These are phyloP conservation scores for Polyporus tsugae DNA, from an alignment of 1,284 basidiomycete genomes.

Conservation along the genomic window DNA sequence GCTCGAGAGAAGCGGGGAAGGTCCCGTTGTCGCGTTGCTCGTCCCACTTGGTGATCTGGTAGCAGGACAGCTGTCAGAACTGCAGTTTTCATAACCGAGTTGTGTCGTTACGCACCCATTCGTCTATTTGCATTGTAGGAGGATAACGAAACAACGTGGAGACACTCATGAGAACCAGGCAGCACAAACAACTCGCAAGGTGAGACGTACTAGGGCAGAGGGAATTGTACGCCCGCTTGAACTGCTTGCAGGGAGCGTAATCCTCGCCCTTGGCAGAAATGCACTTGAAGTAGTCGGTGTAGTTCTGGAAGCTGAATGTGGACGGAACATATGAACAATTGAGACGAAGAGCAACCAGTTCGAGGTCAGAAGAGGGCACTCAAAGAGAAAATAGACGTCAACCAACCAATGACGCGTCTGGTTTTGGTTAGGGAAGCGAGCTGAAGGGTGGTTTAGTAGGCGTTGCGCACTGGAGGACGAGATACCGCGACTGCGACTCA, in stretches of 20 bases:
- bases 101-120: slow-evolving; percentile 56
- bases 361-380: slow-evolving; percentile 6
- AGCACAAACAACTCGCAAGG: slow-evolving; percentile 6
- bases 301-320: slow-evolving; percentile 86
- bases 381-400: slow-evolving; percentile 13
- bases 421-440: slow-evolving; percentile 96
- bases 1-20: slow-evolving; percentile 91
- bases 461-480: slow-evolving; percentile 5
- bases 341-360: neutral
- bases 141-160: too few relatives aligned
- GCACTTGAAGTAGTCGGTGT: slow-evolving; percentile 98
- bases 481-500: slow-evolving; percentile 49
- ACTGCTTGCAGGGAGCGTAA: slow-evolving; percentile 98
- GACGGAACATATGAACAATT: neutral
- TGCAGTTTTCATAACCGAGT: neutral
- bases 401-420: slow-evolving; percentile 93
- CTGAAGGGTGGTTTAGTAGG: slow-evolving; percentile 46
- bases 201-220: slow-evolving; percentile 94
- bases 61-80: slow-evolving; percentile 18
- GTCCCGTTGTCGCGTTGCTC: slow-evolving; percentile 92
- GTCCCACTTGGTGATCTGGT: slow-evolving; percentile 86
- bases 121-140: slow-evolving; percentile 48
- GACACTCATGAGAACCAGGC: slow-evolving; percentile 14
- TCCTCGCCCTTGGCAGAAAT: slow-evolving; percentile 98
- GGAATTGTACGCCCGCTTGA: slow-evolving; percentile 96